Conservation (phyloP, 352 stramenopile species). For the Blastocystis sp. region DNA sequence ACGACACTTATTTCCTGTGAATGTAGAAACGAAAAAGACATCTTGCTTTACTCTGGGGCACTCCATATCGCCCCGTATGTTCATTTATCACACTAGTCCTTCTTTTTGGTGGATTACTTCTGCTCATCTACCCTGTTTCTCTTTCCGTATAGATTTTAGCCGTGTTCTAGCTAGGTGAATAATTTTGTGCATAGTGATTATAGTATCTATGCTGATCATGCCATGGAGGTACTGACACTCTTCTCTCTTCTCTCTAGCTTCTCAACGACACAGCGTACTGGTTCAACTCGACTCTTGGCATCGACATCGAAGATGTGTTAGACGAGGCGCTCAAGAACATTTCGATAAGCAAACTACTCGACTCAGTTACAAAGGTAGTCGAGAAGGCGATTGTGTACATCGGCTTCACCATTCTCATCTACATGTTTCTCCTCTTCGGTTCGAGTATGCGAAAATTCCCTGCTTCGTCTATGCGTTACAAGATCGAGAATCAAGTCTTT, state of each 20-base stretch:
- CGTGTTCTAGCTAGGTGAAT: background rate
- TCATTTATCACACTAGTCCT: slow-evolving; percentile 30
- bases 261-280: background rate
- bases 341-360: background rate
- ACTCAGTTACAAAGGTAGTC: background rate
- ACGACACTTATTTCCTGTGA: background rate
- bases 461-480: slow-evolving; percentile 11
- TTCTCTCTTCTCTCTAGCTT: background rate
- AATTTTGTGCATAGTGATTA: background rate
- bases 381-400: background rate
- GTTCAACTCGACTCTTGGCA: slow-evolving; percentile 4
- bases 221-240: background rate
- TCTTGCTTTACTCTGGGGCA: background rate
- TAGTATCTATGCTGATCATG: slow-evolving; percentile 3
- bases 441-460: slow-evolving; percentile 24
- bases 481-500: slow-evolving; percentile 30
- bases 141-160: background rate
- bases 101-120: background rate
- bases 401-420: slow-evolving; percentile 46
- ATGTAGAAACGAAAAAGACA: background rate
- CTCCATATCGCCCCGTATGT: slow-evolving; percentile 27
- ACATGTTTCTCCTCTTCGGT: slow-evolving; percentile 45
- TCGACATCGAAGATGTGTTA: slow-evolving; percentile 4
- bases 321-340: background rate
- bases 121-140: slow-evolving; percentile 18